Evolutionary conservation across 176 grass and related monocot species (phyloP), one percentile per base, ranked within the genome.

Genomic region (Rhynchospora tenuis): DNA sequence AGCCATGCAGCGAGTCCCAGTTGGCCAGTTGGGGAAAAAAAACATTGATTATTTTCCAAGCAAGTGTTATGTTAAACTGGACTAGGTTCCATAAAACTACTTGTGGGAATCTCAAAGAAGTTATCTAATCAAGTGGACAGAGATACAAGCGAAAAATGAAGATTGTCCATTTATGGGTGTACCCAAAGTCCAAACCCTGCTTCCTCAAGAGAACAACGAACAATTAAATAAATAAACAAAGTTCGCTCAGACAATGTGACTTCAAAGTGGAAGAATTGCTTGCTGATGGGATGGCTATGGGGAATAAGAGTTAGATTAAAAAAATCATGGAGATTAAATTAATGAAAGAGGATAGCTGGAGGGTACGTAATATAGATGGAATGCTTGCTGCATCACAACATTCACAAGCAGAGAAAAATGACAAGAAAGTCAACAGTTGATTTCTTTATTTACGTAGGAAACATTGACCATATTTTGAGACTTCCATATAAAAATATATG

Each of bases 371-470:
- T 61, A 74, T 75, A 48, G 24, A 76, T 63, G 56, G 54, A 46
- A 62, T 63, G 59, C 55, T 81, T 62, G 78, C 12, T 60, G 42
- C 33, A 62, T 81, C 29, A 45, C 31, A 33, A 33, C 31, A n/a
- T 33, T 33, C 31, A 33, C 33, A 28, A 52, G 17, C n/a, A 46
- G 22, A 54, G 1, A 55, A 27, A 52, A 80, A 61, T 78, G 46
- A 33, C 27, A 81, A 81, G 22, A 62, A 80, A 81, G 78, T 46
- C 78, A 81, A 81, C 78, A 62, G 28, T 22, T n/a, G 33, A 81
- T 78, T 78, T 78, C 27, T n/a, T 48, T 43, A 3, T 80, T 47
- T 3, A 47, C 7, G 56, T 62, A 76, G 24, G 13, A 76, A 76
- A 76, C 73, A 54, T 55, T 76, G 72, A 55, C 47, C 54, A 76